Evolutionary conservation across 805 yeast genomes (phyloP).

Genomic region (Kluyveromyces nonfermentans): DNA sequence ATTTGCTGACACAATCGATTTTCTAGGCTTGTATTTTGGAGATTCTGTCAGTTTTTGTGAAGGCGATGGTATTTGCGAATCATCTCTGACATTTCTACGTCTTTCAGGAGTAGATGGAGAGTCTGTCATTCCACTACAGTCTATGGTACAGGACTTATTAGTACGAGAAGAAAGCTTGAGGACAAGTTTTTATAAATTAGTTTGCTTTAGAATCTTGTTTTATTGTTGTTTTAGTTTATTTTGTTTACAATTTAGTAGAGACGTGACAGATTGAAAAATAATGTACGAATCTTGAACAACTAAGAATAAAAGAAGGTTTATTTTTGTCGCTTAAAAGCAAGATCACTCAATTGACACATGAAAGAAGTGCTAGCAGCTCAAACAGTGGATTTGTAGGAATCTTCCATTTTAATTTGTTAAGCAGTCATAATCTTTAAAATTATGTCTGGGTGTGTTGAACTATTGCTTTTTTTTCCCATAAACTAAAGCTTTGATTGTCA

Average conservation of each 20-base stretch:
- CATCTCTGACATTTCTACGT: background rate
- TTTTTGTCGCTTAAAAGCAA: too few species aligned
- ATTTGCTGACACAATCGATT: background rate
- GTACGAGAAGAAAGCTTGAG: background rate
- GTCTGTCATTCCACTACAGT: background rate
- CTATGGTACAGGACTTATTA: background rate
- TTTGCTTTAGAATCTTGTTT: background rate
- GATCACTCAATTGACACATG: background rate
- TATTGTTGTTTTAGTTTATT: background rate
- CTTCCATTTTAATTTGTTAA: background rate
- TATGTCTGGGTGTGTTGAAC: background rate
- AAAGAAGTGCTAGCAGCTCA: background rate
- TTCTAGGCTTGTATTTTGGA: conserved; percentile 2
- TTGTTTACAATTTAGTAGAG: background rate
- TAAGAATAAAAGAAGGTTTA: background rate
- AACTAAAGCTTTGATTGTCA: background rate
- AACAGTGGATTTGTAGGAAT: background rate
- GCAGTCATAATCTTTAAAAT: background rate
- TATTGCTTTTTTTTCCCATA: background rate
- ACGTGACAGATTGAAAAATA: background rate
- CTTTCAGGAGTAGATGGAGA: conserved; percentile 2
- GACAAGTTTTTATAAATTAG: background rate
- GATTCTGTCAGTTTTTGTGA: background rate
- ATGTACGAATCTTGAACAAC: background rate
- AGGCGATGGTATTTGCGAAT: conserved; percentile 1